phyloP scores from a whole-genome alignment of 164 flowering plant species.

The Stephania japonica region DNA sequence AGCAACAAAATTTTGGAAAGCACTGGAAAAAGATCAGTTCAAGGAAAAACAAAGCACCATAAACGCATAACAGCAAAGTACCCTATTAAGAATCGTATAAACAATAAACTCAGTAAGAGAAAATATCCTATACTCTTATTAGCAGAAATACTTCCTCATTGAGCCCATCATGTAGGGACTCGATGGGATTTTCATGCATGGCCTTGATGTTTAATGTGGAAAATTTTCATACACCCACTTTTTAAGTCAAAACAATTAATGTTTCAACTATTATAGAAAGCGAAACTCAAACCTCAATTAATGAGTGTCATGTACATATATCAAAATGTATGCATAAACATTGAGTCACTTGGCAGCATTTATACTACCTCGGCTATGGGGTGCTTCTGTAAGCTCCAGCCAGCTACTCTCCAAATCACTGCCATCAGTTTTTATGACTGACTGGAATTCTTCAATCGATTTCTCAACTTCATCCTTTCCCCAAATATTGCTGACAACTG shows the following conservation, averaged over 20 bases:
- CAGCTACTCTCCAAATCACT: constrained; percentile 56
- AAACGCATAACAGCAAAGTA: no score
- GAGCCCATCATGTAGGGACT: no score
- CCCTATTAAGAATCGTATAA: no score
- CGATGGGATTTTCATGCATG: no score
- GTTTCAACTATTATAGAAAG: no score
- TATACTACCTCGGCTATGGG: constrained; percentile 67
- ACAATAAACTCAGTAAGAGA: no score
- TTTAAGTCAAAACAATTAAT: no score
- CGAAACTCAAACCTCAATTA: no score
- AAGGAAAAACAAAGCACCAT: background rate
- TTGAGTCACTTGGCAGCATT: background rate
- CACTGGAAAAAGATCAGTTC: background rate
- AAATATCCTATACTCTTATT: no score
- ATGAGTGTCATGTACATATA: background rate
- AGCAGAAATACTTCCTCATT: no score
- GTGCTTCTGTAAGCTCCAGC: constrained; percentile 65
- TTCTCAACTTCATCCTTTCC: constrained; percentile 58
- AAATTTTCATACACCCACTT: no score
- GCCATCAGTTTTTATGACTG: constrained; percentile 49
- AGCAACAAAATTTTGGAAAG: background rate
- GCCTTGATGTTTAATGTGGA: no score
- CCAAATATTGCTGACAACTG: constrained; percentile 55
- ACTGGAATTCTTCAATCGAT: constrained; percentile 61
- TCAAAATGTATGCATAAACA: background rate